Evolutionary conservation across 495 filamentous ascomycete species (phyloP), one percentile per base, ranked within the genome.

Genomic region (Daldinia childiae): DNA sequence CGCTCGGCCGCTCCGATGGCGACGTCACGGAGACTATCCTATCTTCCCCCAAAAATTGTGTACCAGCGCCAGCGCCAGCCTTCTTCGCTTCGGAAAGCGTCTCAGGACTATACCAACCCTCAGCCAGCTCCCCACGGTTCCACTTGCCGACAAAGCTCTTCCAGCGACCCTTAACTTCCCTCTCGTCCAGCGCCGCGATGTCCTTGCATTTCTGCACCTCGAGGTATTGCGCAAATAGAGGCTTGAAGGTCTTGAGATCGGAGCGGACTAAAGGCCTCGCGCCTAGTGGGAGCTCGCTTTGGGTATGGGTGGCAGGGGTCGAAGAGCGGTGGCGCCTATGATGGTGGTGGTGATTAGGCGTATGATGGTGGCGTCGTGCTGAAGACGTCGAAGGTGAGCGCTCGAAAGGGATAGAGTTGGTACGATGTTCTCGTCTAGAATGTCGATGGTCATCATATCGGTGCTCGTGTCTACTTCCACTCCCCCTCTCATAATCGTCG

Each of bases 131-230:
- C 81, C 92, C 93, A 76, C 88, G 90, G 82, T 99, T 99, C 95
- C 95, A 99, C 85, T 94, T 95, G 2, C 86, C 81, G 14, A 93
- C 77, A 75, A 98, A 99, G 77, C 94, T 95, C 82, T 97, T 97
- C 93, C 94, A 99, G 41, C 95, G 82, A 1, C 95, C 95, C 52
- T 86, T 89, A 0, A 88, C 76, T 74, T 98, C 95, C 14, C 86
- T 82, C 60, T 90, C 88, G 41, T 84, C 80, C 43, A 99, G 76
- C 2, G 88, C 85, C 24, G 87, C 82, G 0, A 98, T 79, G 27
- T 85, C 71, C 3, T 92, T 76, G 9, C 87, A 81, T 79, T 99
- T 98, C 76, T 98, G 95, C 15, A 97, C 89, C 71, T 97, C 92
- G 27, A 99, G 84, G 75, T 98, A 99, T 71, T 90, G 84, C 26